Conservation (phyloP, 441 rosid genomes). For the Gossypium aridum region DNA sequence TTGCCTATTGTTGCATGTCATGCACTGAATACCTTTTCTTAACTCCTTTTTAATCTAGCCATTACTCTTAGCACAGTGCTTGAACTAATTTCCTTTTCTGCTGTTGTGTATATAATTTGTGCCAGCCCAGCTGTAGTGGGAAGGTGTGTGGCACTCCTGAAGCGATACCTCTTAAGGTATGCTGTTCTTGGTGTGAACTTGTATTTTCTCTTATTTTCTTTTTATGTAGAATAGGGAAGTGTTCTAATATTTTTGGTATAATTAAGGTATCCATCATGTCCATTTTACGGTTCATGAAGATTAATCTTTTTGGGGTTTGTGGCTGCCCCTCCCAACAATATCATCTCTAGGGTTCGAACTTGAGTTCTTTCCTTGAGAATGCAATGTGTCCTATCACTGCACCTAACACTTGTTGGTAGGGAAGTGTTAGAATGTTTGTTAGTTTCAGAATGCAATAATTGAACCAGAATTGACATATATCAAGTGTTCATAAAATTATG, state of each 20-base stretch:
- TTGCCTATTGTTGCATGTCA: neutral
- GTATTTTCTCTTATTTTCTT: slow-evolving; percentile 15
- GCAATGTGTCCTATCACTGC: no score
- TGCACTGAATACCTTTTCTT: neutral
- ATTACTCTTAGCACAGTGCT: slow-evolving; percentile 3
- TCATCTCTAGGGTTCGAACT: no score
- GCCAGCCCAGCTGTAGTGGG: slow-evolving; percentile 97
- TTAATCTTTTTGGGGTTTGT: no score
- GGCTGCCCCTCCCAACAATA: no score
- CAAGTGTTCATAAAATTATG: neutral
- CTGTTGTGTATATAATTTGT: slow-evolving; percentile 28
- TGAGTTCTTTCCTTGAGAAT: no score
- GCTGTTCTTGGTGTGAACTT: slow-evolving; percentile 19
- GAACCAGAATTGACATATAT: slow-evolving; percentile 1
- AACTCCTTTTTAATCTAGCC: neutral
- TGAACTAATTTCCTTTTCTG: slow-evolving; percentile 11
- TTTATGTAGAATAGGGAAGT: slow-evolving; percentile 9
- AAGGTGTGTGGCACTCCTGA: slow-evolving; percentile 88
- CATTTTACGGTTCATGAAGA: no score
- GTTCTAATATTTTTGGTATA: neutral
- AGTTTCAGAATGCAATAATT: neutral
- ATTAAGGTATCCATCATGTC: no score
- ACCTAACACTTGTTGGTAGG: neutral
- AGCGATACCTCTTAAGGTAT: slow-evolving; percentile 85
- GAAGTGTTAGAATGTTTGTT: neutral